Percentiles rank a stretch among this genome's conserved stretches.
phyloP scores from a whole-genome alignment of 2,329 filamentous ascomycete genomes.

The Westerdykella ornata region DNA sequence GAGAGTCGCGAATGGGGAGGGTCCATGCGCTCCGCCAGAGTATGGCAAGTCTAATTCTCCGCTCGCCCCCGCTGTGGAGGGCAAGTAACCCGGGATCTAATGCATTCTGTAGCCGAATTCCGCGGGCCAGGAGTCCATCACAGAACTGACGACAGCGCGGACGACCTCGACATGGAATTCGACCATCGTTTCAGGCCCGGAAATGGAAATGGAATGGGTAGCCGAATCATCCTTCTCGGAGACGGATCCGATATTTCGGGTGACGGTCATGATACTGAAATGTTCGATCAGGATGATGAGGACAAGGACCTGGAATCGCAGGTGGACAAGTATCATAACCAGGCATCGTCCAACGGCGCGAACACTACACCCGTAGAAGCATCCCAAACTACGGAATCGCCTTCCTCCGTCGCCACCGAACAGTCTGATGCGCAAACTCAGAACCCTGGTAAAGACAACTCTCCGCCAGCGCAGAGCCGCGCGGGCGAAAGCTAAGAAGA shows the following conservation, averaged over 20 bases:
- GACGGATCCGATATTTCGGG: conserved; percentile 90
- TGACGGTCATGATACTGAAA: conserved; percentile 82
- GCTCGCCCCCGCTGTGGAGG: conserved; percentile 30
- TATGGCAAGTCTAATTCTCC: conserved; percentile 73
- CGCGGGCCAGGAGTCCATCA: conserved; percentile 47
- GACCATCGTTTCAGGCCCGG: conserved; percentile 63
- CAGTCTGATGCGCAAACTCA: conserved; percentile 21
- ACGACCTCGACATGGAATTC: conserved; percentile 66
- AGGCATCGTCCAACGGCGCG: conserved; percentile 16
- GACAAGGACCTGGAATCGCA: conserved; percentile 82
- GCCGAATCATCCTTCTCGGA: conserved; percentile 88
- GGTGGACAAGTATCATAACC: conserved; percentile 56
- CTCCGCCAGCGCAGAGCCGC: conserved; percentile 15
- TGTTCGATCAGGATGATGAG: conserved; percentile 86
- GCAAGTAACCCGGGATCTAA: conserved; percentile 34
- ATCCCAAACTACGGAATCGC: conserved; percentile 29
- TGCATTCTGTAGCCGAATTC: conserved; percentile 43
- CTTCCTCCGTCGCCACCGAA: conserved; percentile 34
- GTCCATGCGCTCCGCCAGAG: conserved; percentile 96
- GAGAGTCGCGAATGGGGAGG: conserved; percentile 92
- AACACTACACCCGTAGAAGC: conserved; percentile 22
- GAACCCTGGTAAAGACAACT: conserved; percentile 8
- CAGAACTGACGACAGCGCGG: conserved; percentile 45
- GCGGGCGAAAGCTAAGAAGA: conserved; percentile 11
- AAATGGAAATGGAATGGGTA: conserved; percentile 47